Evolutionary conservation across 805 yeast genomes (phyloP).

Genomic region (Yueomyces sinensis): DNA sequence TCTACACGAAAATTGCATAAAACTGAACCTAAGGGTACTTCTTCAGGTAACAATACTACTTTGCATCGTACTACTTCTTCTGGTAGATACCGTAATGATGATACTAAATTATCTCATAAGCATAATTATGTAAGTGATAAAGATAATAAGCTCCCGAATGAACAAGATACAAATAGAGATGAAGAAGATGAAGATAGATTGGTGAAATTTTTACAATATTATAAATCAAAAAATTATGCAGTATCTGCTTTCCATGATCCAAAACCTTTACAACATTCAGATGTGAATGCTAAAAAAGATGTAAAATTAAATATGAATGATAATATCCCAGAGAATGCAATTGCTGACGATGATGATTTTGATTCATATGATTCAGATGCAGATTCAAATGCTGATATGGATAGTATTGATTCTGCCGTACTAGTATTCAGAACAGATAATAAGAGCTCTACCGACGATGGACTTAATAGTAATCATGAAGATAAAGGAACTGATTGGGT

Average conservation of each 20-base stretch:
- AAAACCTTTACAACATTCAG: constrained; percentile 2
- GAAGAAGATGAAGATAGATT: constrained; percentile 32
- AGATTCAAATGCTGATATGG: not conserved
- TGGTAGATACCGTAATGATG: no score
- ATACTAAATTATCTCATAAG: no score
- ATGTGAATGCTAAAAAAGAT: not conserved
- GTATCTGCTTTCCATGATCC: constrained; percentile 10
- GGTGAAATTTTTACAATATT: constrained; percentile 32
- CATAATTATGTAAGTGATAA: no score
- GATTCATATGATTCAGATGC: not conserved
- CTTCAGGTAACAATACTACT: no score
- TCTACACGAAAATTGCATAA: not conserved
- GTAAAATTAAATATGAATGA: not conserved
- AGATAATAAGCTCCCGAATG: no score
- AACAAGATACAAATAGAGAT: no score
- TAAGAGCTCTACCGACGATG: not conserved
- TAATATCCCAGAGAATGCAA: not conserved
- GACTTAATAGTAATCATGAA: constrained; percentile 13
- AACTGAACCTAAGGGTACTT: not conserved
- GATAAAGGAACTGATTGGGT: constrained; percentile 1
- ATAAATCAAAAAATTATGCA: constrained; percentile 17
- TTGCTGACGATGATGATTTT: not conserved
- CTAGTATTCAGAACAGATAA: not conserved
- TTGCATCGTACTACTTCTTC: no score
- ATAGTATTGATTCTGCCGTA: not conserved